Percentiles rank a stretch among this genome's conserved stretches.
phyloP scores from a whole-genome alignment of 2,329 filamentous ascomycete species.

The Periglandula ipomoeae region DNA sequence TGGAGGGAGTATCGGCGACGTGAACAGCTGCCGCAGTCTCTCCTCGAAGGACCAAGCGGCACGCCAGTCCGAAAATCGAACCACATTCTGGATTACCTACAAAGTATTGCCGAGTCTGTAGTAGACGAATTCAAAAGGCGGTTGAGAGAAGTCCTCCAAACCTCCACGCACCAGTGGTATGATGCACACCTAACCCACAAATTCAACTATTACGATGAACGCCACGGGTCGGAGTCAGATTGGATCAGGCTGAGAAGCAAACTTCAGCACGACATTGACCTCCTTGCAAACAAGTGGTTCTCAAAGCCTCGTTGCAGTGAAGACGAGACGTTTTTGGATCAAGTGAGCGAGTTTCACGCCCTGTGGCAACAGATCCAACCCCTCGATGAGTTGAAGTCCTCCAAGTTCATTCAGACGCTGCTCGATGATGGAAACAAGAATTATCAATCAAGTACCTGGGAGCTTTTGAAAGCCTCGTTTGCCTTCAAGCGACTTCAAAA shows the following conservation, averaged over 20 bases:
- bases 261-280: slow-evolving; percentile 25
- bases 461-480: slow-evolving; percentile 40
- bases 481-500: slow-evolving; percentile 30
- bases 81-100: slow-evolving; percentile 57
- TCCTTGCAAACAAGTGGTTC: slow-evolving; percentile 24
- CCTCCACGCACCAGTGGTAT: background rate
- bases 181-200: slow-evolving; percentile 13
- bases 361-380: slow-evolving; percentile 35
- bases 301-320: slow-evolving; percentile 4
- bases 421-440: slow-evolving; percentile 18
- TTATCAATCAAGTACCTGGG: slow-evolving; percentile 30
- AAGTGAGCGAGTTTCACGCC: slow-evolving; percentile 27
- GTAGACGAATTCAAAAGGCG: slow-evolving; percentile 28
- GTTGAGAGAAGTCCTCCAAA: slow-evolving; percentile 19
- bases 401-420: slow-evolving; percentile 18
- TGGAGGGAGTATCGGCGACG: slow-evolving; percentile 28
- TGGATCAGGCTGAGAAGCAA: slow-evolving; percentile 22
- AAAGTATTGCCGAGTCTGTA: slow-evolving; percentile 35
- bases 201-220: slow-evolving; percentile 24
- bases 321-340: slow-evolving; percentile 14
- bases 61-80: slow-evolving; percentile 11
- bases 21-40: slow-evolving; percentile 8
- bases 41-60: slow-evolving; percentile 4
- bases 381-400: slow-evolving; percentile 12
- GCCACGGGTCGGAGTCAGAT: slow-evolving; percentile 17